Evolutionary conservation across 805 yeast species (phyloP).

Genomic region (Ogataea methanolica): DNA sequence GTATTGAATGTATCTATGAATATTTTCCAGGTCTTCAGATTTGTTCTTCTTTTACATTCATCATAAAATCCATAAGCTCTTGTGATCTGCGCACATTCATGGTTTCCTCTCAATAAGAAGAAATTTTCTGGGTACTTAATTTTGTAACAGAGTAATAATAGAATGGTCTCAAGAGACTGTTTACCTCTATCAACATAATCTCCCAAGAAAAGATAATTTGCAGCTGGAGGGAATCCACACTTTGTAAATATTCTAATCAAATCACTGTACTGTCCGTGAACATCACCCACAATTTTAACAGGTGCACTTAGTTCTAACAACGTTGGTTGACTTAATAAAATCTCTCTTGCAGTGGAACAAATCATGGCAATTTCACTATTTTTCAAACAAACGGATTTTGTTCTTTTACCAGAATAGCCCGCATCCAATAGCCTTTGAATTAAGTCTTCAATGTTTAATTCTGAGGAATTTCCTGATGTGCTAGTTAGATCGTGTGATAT

Average conservation of each 20-base stretch:
- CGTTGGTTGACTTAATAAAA: constrained; percentile 86
- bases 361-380: constrained; percentile 84
- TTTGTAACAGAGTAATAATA: constrained; percentile 83
- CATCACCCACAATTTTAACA: constrained; percentile 87
- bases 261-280: constrained; percentile 95
- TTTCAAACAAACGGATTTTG: constrained; percentile 83
- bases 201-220: constrained; percentile 89
- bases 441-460: constrained; percentile 62
- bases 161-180: constrained; percentile 89
- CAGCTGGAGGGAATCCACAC: constrained; percentile 95
- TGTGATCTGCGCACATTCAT: constrained; percentile 95
- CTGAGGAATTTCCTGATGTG: constrained; percentile 2
- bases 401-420: constrained; percentile 92
- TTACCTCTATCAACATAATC: constrained; percentile 98
- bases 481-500: constrained; percentile 6
- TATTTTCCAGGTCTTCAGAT: constrained; percentile 87
- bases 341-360: constrained; percentile 84
- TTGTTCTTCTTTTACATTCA: constrained; percentile 93
- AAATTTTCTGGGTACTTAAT: constrained; percentile 96
- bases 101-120: constrained; percentile 89
- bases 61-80: constrained; percentile 97
- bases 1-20: constrained; percentile 95
- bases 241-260: constrained; percentile 85
- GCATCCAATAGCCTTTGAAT: constrained; percentile 92
- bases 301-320: constrained; percentile 82